Evolutionary conservation across 2,329 filamentous ascomycete species (phyloP).

Genomic region (Apiospora marii): DNA sequence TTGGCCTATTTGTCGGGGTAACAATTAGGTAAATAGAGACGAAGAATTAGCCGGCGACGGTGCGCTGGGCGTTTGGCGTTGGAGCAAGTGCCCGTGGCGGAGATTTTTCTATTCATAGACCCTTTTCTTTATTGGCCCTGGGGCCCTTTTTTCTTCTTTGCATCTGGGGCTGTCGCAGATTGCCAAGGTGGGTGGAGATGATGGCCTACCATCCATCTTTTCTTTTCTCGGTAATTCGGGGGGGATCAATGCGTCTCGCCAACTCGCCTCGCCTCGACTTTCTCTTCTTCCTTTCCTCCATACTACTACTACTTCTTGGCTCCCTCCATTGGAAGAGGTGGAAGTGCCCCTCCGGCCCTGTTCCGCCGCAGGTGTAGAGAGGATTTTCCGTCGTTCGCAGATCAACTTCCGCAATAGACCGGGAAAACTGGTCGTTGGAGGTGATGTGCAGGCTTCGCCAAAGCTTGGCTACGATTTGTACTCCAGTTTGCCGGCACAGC

Average conservation of each 20-base stretch:
- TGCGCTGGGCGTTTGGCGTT: not conserved
- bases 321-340: too few relatives aligned
- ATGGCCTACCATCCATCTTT: not conserved
- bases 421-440: not conserved
- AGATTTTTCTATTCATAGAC: constrained; percentile 15
- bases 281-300: not conserved
- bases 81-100: constrained; percentile 3
- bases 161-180: constrained; percentile 1
- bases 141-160: not conserved
- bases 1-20: not conserved
- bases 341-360: too few relatives aligned
- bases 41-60: not conserved
- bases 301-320: too few relatives aligned
- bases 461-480: not conserved
- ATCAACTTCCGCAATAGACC: not conserved
- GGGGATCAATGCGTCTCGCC: not conserved
- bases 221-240: not conserved
- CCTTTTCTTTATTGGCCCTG: not conserved
- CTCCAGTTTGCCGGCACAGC: not conserved
- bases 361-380: too few relatives aligned
- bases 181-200: constrained; percentile 14
- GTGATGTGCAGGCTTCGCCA: not conserved
- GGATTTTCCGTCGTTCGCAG: not conserved
- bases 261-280: not conserved
- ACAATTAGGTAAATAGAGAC: not conserved